A percentile compares a stretch with the other conserved stretches of the same genome.
These are phyloP conservation scores for Brassica rapa DNA, from an alignment of 345 rosid genomes.

Conservation along the genomic window DNA sequence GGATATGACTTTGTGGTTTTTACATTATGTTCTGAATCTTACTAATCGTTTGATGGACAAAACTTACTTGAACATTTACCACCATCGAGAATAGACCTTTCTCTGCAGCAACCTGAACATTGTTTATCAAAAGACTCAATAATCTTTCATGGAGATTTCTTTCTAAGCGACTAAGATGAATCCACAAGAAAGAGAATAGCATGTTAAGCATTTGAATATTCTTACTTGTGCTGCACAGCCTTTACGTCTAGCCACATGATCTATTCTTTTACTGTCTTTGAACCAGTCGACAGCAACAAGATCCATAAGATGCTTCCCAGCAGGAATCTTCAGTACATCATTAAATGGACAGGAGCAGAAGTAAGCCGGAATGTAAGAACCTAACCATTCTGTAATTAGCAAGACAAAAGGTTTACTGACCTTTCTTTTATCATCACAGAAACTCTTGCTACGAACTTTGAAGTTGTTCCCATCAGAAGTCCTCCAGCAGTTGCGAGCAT, in stretches of 20 bases:
- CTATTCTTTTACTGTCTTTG: conserved; percentile 94
- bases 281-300: conserved; percentile 99
- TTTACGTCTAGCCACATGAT: conserved; percentile 87
- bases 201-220: not conserved
- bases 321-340: conserved; percentile 60
- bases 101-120: conserved; percentile 68
- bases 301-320: conserved; percentile 94
- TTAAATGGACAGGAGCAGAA: conserved; percentile 13
- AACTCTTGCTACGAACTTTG: conserved; percentile 87
- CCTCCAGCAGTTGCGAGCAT: conserved; percentile 89
- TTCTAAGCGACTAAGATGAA: not conserved
- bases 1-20: not conserved
- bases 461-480: conserved; percentile 88
- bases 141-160: not conserved
- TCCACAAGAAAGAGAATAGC: not conserved
- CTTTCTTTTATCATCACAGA: conserved; percentile 82
- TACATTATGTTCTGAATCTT: not conserved
- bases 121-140: conserved; percentile 21
- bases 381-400: not conserved
- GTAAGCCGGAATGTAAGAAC: conserved; percentile 17
- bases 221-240: conserved; percentile 98
- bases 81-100: conserved; percentile 72
- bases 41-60: not conserved
- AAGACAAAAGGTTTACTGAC: conserved; percentile 39
- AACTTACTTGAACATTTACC: conserved; percentile 75